Evolutionary conservation across 2,329 filamentous ascomycete species (phyloP).

Genomic region (Podosphaera xanthii): DNA sequence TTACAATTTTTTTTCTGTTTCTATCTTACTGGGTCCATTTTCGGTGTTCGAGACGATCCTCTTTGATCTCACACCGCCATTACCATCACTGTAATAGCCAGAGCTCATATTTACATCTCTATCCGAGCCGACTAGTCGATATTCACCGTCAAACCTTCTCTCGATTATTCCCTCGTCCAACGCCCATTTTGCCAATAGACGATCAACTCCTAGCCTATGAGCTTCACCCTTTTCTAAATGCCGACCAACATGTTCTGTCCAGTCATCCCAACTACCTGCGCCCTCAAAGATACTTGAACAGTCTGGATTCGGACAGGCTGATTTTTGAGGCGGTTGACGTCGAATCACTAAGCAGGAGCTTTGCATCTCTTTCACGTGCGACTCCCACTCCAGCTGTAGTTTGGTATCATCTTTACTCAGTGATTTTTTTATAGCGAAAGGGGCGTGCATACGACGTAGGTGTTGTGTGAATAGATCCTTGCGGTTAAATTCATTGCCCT

Average conservation of each 20-base stretch:
- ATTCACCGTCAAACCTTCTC: constrained; percentile 29
- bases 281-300: constrained; percentile 53
- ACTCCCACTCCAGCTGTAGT: constrained; percentile 38
- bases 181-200: constrained; percentile 35
- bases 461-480: constrained; percentile 95
- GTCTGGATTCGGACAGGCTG: constrained; percentile 47
- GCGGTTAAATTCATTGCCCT: constrained; percentile 60
- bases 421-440: constrained; percentile 37
- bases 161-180: constrained; percentile 41
- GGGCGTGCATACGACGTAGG: constrained; percentile 76
- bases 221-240: constrained; percentile 63
- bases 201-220: constrained; percentile 31
- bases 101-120: constrained; percentile 12
- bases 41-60: constrained; percentile 8
- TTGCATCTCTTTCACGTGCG: constrained; percentile 46
- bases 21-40: constrained; percentile 4
- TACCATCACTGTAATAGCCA: constrained; percentile 16
- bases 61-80: constrained; percentile 9
- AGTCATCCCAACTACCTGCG: constrained; percentile 58
- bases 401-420: constrained; percentile 34
- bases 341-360: constrained; percentile 48
- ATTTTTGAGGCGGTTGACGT: constrained; percentile 44
- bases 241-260: constrained; percentile 76
- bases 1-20: background rate
- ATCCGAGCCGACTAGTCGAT: constrained; percentile 27